Evolutionary conservation across 2,329 filamentous ascomycete species (phyloP).

Genomic region (Seiridium cupressi): DNA sequence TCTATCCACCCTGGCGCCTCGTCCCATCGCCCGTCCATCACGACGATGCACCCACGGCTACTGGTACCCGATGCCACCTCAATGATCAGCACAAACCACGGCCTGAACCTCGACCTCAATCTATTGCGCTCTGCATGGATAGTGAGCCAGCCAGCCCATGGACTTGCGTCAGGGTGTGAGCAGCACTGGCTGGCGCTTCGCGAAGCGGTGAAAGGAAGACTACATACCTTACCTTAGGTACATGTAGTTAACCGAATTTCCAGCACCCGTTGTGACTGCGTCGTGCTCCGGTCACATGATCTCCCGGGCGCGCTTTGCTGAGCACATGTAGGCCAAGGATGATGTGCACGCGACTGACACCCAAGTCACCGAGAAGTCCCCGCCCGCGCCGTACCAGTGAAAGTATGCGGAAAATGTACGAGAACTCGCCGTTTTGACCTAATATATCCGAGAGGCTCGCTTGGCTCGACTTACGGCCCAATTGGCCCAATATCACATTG

Average conservation of each 20-base stretch:
- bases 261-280: not conserved
- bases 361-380: slow-evolving; percentile 8
- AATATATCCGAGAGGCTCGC: not conserved
- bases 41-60: slow-evolving; percentile 2
- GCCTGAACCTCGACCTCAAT: not conserved
- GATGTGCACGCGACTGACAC: not conserved
- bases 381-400: not conserved
- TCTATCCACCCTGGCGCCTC: not conserved
- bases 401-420: slow-evolving; percentile 23
- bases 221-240: too few species aligned
- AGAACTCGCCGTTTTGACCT: slow-evolving; percentile 28
- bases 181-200: not conserved
- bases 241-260: too few species aligned
- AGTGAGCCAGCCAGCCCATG: not conserved
- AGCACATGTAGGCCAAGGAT: not conserved
- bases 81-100: not conserved
- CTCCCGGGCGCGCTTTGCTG: not conserved
- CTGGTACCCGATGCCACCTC: not conserved
- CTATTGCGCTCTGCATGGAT: not conserved
- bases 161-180: not conserved
- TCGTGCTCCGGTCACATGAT: not conserved
- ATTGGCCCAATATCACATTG: not conserved
- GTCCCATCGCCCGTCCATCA: not conserved
- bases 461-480: not conserved
- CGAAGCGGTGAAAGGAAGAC: slow-evolving; percentile 1